These are phyloP conservation scores for Phaeolepiota aurea DNA, from an alignment of 768 basidiomycete genomes.

Conservation along the genomic window DNA sequence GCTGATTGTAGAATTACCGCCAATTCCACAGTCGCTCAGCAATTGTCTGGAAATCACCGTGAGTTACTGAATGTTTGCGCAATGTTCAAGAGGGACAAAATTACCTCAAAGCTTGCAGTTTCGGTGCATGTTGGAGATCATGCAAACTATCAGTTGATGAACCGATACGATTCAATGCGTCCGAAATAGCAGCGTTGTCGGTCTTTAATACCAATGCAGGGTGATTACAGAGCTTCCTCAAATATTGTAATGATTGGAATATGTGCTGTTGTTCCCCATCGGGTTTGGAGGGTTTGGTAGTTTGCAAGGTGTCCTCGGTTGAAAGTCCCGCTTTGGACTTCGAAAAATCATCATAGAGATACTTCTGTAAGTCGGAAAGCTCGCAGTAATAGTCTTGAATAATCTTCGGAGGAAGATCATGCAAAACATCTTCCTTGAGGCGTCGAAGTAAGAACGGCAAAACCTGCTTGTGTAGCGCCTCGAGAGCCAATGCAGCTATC, in stretches of 20 bases:
- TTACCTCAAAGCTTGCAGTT: constrained; percentile 89
- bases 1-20: constrained; percentile 31
- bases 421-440: constrained; percentile 92
- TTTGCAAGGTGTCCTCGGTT: constrained; percentile 57
- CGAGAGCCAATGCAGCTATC: constrained; percentile 85
- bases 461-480: constrained; percentile 97
- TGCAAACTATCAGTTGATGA: constrained; percentile 38
- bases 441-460: constrained; percentile 95
- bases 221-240: constrained; percentile 97
- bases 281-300: constrained; percentile 26
- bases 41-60: constrained; percentile 60
- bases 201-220: constrained; percentile 86
- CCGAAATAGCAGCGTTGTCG: constrained; percentile 45
- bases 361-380: constrained; percentile 88
- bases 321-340: constrained; percentile 62
- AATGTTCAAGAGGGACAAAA: constrained; percentile 15
- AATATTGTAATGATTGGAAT: constrained; percentile 95
- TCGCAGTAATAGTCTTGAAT: constrained; percentile 99
- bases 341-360: constrained; percentile 90
- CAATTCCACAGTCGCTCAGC: constrained; percentile 90
- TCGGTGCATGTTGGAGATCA: constrained; percentile 90
- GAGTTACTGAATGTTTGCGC: constrained; percentile 3
- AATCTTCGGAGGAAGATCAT: constrained; percentile 97
- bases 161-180: constrained; percentile 50
- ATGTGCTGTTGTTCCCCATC: constrained; percentile 70